Conservation (phyloP, 208 protist species). For the Naegleria fowleri region DNA sequence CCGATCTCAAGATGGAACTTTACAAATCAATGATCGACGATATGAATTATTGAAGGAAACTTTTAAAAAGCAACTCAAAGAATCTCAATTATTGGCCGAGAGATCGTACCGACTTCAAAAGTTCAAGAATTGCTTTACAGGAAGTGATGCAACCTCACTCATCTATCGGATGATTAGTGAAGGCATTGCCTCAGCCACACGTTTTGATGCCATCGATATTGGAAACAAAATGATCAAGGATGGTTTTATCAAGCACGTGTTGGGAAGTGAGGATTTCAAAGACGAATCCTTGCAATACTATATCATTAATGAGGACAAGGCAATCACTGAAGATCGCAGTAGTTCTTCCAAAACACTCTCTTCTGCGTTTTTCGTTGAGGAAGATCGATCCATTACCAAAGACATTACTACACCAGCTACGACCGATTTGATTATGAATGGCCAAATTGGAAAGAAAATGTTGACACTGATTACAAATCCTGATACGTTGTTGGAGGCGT, state of each 20-base stretch:
- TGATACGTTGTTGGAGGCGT: not conserved
- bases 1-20: not conserved
- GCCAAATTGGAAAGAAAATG: not conserved
- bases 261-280: not conserved
- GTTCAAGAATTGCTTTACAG: not conserved
- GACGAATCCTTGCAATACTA: not conserved
- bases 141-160: not conserved
- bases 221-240: not conserved
- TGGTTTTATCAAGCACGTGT: not conserved
- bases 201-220: not conserved
- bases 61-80: not conserved
- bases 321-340: not conserved
- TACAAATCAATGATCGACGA: not conserved
- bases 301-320: not conserved
- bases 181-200: not conserved
- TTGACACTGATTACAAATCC: not conserved
- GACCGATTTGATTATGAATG: not conserved
- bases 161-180: not conserved
- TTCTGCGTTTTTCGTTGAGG: not conserved
- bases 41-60: not conserved
- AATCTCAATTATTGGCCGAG: not conserved
- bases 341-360: not conserved
- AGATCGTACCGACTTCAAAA: not conserved
- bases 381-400: not conserved
- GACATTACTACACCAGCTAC: not conserved